Evolutionary conservation across 2,329 filamentous ascomycete species (phyloP).

Genomic region (Chlorencoelia australis): DNA sequence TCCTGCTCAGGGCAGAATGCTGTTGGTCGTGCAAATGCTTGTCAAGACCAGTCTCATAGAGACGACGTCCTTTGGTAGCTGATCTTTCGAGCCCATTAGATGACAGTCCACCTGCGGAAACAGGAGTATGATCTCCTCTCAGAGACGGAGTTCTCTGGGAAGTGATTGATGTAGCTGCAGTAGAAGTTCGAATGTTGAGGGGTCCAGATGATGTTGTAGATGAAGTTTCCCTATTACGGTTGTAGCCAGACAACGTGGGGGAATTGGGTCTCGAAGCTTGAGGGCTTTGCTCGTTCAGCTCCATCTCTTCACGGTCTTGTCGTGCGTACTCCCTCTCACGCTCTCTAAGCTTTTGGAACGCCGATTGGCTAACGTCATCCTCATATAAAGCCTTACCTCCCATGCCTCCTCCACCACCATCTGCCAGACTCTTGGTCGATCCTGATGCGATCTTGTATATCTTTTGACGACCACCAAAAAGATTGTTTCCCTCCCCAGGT

Average conservation of each 20-base stretch:
- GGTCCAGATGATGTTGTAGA: slow-evolving; percentile 63
- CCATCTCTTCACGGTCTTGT: slow-evolving; percentile 29
- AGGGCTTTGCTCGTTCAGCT: slow-evolving; percentile 22
- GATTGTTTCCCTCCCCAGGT: slow-evolving; percentile 77
- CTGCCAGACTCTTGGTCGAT: slow-evolving; percentile 33
- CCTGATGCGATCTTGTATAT: slow-evolving; percentile 70
- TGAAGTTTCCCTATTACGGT: slow-evolving; percentile 72
- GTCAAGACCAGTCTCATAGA: slow-evolving; percentile 76
- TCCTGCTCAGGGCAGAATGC: slow-evolving; percentile 61
- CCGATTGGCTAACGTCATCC: slow-evolving; percentile 71
- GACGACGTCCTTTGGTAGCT: slow-evolving; percentile 58
- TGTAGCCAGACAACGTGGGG: slow-evolving; percentile 52
- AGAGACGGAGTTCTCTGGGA: slow-evolving; percentile 52
- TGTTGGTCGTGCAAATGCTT: slow-evolving; percentile 76
- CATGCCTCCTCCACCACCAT: slow-evolving; percentile 38
- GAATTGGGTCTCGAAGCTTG: slow-evolving; percentile 41
- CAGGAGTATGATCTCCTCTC: slow-evolving; percentile 39
- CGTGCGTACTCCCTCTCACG: slow-evolving; percentile 32
- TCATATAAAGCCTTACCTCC: slow-evolving; percentile 68
- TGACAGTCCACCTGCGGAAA: slow-evolving; percentile 29
- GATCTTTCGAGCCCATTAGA: slow-evolving; percentile 48
- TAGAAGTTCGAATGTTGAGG: slow-evolving; percentile 64
- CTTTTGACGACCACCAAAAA: slow-evolving; percentile 94
- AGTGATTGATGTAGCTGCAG: slow-evolving; percentile 78
- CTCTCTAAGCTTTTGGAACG: slow-evolving; percentile 66